Conservation (phyloP, 768 basidiomycete species). For the Podaxis sp. region DNA sequence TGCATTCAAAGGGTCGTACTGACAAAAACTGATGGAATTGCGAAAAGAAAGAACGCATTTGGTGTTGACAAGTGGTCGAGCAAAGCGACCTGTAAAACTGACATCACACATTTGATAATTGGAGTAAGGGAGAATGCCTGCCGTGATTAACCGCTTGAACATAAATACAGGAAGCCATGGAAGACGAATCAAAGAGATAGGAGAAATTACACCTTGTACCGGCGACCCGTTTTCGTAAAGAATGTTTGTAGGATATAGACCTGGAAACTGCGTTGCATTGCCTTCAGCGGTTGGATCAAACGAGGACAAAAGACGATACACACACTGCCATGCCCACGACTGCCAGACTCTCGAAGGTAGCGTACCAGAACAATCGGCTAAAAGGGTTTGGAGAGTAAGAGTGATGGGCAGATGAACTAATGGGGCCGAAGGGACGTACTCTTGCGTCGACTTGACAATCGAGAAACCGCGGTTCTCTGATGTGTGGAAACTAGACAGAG, state of each 20-base stretch:
- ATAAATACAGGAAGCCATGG: conserved; percentile 9
- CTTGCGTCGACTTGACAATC: conserved; percentile 85
- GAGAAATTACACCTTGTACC: conserved; percentile 71
- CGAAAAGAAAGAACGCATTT: neutral
- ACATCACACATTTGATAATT: neutral
- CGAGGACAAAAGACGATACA: conserved; percentile 25
- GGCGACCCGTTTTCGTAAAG: conserved; percentile 90
- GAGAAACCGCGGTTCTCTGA: conserved; percentile 93
- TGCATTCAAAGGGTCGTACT: neutral
- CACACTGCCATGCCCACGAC: conserved; percentile 87
- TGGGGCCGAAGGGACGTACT: conserved; percentile 35
- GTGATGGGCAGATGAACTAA: neutral
- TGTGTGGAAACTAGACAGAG: conserved; percentile 77
- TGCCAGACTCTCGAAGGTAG: conserved; percentile 70
- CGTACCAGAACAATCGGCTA: conserved; percentile 94
- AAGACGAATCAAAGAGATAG: neutral
- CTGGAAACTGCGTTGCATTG: conserved; percentile 56
- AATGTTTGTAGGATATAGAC: conserved; percentile 93
- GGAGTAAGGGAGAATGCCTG: conserved; percentile 1
- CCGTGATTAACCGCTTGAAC: conserved; percentile 7
- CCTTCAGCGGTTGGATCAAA: conserved; percentile 1
- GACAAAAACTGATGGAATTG: neutral
- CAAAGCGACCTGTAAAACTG: conserved; percentile 1
- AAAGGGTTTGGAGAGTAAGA: conserved; percentile 2
- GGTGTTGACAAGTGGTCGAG: no score